Evolutionary conservation across 1,139 yeast genomes (phyloP).

Genomic region (Geotrichum restrictum): DNA sequence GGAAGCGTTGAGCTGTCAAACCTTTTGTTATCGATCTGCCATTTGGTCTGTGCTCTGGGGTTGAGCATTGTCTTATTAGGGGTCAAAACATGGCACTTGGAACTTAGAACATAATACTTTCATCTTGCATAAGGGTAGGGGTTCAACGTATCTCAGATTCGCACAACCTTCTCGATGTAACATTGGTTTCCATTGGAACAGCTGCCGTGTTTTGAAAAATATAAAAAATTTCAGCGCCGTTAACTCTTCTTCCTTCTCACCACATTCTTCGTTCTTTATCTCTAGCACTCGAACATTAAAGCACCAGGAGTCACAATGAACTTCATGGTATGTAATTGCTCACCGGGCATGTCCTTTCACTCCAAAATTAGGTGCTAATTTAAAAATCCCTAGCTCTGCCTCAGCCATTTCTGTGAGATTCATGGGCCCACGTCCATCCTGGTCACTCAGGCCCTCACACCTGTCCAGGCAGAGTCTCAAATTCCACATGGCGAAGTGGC

Average conservation of each 20-base stretch:
- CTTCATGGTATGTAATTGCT: conserved; percentile 5
- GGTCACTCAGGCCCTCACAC: conserved; percentile 57
- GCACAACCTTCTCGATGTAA: no score
- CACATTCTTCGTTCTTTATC: not conserved
- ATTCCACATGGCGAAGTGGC: conserved; percentile 20
- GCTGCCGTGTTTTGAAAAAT: not conserved
- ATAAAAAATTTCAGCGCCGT: not conserved
- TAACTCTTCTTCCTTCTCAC: not conserved
- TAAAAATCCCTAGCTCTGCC: conserved; percentile 43
- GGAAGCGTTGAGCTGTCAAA: no score
- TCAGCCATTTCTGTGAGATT: conserved; percentile 81
- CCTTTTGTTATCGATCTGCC: no score
- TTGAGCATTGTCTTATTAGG: no score
- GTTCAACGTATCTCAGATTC: no score
- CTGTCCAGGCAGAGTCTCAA: conserved; percentile 26
- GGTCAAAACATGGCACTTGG: no score
- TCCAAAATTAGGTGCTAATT: not conserved
- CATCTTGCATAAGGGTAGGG: no score
- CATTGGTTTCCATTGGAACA: no score
- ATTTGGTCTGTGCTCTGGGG: no score
- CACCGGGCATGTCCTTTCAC: not conserved
- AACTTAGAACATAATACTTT: no score
- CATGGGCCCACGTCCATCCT: conserved; percentile 79
- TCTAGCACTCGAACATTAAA: not conserved
- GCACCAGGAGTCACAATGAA: conserved; percentile 2